Percentiles rank a stretch among this genome's conserved stretches.
These are phyloP conservation scores for Staphylotrichum longicolle DNA, from an alignment of 495 filamentous ascomycete genomes.

Conservation along the genomic window DNA sequence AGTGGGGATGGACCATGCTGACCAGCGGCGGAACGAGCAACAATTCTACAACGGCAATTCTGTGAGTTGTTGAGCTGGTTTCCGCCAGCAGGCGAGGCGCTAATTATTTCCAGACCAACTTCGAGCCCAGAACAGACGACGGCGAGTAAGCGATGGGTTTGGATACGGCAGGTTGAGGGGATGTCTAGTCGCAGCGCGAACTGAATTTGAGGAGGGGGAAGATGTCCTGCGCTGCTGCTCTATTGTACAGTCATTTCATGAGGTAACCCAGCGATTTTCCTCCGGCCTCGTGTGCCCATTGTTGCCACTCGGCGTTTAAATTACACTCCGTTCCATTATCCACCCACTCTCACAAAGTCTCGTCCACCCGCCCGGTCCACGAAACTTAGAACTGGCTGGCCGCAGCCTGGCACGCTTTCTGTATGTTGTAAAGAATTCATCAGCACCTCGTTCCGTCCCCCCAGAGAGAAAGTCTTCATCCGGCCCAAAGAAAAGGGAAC, in stretches of 20 bases:
- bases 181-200: constrained; percentile 4
- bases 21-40: constrained; percentile 46
- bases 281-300: neutral
- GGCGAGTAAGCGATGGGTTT: constrained; percentile 5
- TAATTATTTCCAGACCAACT: constrained; percentile 59
- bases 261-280: neutral
- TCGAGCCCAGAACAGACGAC: constrained; percentile 64
- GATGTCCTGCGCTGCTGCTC: neutral
- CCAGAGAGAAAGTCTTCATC: neutral
- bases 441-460: constrained; percentile 5
- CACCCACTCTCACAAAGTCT: neutral
- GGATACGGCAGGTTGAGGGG: constrained; percentile 34
- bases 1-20: constrained; percentile 27
- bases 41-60: constrained; percentile 90
- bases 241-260: constrained; percentile 13
- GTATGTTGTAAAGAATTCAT: constrained; percentile 18
- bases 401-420: constrained; percentile 92
- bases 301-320: neutral
- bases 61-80: constrained; percentile 48
- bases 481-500: neutral
- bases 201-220: constrained; percentile 4
- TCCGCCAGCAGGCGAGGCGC: neutral
- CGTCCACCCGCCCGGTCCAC: too few species aligned
- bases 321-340: constrained; percentile 8
- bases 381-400: constrained; percentile 73